These are phyloP conservation scores for Talaromyces sp. DNA, from an alignment of 2,329 filamentous ascomycete species.

Conservation along the genomic window DNA sequence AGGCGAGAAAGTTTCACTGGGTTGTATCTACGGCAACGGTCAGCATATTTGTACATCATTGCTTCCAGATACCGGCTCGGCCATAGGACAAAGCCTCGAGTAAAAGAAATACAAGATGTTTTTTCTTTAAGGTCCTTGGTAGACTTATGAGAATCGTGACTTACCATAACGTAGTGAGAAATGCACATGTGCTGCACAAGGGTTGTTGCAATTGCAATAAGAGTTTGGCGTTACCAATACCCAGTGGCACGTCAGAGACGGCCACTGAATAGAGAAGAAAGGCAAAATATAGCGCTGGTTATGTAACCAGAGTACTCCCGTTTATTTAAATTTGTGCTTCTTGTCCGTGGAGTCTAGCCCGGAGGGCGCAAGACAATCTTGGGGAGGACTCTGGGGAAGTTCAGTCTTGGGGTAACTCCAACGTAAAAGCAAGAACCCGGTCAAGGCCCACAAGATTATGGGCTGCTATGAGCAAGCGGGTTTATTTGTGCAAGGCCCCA, in stretches of 20 bases:
- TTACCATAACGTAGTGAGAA: neutral
- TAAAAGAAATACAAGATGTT: neutral
- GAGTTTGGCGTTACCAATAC: conserved; percentile 1
- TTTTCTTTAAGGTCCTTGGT: neutral
- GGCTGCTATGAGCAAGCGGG: neutral
- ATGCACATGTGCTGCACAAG: neutral
- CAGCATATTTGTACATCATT: conserved; percentile 19
- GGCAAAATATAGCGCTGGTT: neutral
- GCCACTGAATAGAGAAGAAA: neutral
- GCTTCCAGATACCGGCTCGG: conserved; percentile 8
- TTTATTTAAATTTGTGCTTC: neutral
- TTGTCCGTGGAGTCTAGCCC: conserved; percentile 3
- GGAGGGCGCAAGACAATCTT: neutral
- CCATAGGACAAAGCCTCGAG: neutral
- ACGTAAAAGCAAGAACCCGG: conserved; percentile 3
- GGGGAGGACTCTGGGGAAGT: neutral
- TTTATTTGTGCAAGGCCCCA: neutral
- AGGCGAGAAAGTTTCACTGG: conserved; percentile 14
- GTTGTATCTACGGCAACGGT: conserved; percentile 17
- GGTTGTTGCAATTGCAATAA: conserved; percentile 4
- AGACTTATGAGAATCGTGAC: neutral
- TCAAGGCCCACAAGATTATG: neutral
- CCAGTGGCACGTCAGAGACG: conserved; percentile 1
- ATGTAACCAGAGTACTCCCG: neutral
- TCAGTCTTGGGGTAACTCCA: conserved; percentile 6